These are phyloP conservation scores for Dendrothele bispora DNA, from an alignment of 768 basidiomycete genomes.

Conservation along the genomic window DNA sequence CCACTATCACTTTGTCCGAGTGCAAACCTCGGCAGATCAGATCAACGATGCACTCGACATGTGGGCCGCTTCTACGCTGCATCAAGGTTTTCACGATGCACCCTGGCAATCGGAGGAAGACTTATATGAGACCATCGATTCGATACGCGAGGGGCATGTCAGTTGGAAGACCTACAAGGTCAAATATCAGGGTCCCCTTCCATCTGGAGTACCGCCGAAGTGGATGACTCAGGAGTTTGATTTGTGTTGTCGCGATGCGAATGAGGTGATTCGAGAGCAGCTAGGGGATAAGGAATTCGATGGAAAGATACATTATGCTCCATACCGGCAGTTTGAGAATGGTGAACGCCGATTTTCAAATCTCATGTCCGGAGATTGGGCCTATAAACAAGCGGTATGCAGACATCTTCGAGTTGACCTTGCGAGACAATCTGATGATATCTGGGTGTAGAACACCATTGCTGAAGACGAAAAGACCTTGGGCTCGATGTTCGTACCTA, in stretches of 20 bases:
- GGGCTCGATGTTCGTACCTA: too few species aligned
- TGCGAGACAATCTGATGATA: background rate
- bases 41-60: conserved; percentile 14
- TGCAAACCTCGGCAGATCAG: conserved; percentile 11
- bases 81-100: background rate
- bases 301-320: too few species aligned
- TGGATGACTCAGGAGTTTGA: too few species aligned
- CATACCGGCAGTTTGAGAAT: too few species aligned
- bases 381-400: conserved; percentile 31
- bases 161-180: conserved; percentile 16
- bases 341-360: too few species aligned
- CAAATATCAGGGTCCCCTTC: conserved; percentile 9
- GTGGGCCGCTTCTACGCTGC: conserved; percentile 10
- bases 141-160: conserved; percentile 15
- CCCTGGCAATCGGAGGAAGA: conserved; percentile 7
- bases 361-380: conserved; percentile 38
- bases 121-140: conserved; percentile 18
- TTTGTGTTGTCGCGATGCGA: conserved; percentile 18
- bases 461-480: conserved; percentile 18
- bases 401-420: conserved; percentile 1
- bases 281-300: conserved; percentile 18
- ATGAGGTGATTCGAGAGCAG: conserved; percentile 17
- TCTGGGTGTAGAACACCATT: conserved; percentile 23
- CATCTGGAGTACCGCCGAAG: background rate
- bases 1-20: conserved; percentile 14